A percentile compares a stretch with the other conserved stretches of the same genome.
These are phyloP conservation scores for Claviceps sp. DNA, from an alignment of 2,329 filamentous ascomycete genomes.

Conservation along the genomic window DNA sequence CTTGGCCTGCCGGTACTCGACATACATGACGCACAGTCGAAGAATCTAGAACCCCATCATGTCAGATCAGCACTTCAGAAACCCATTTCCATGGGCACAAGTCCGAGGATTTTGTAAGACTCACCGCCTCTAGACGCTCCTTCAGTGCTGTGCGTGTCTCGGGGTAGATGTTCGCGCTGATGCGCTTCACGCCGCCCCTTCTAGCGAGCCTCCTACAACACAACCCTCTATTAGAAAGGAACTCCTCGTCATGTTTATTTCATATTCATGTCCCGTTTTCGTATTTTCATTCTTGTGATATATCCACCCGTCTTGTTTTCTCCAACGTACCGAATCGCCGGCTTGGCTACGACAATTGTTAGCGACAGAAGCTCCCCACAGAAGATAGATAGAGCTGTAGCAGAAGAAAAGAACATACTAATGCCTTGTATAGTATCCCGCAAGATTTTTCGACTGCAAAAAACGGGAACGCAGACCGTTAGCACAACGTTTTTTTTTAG, in stretches of 20 bases:
- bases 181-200: slow-evolving; percentile 64
- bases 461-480: neutral
- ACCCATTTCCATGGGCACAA: neutral
- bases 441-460: slow-evolving; percentile 8
- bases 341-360: slow-evolving; percentile 1
- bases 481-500: neutral
- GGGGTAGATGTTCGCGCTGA: slow-evolving; percentile 50
- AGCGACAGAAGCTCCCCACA: neutral
- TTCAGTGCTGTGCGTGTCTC: slow-evolving; percentile 42
- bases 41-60: slow-evolving; percentile 31
- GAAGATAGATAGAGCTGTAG: no score
- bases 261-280: no score
- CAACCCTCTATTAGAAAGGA: no score
- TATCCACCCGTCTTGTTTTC: neutral
- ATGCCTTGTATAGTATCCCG: slow-evolving; percentile 8
- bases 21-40: slow-evolving; percentile 31
- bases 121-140: slow-evolving; percentile 32
- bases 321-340: slow-evolving; percentile 3
- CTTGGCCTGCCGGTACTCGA: slow-evolving; percentile 42
- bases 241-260: no score
- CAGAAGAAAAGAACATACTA: slow-evolving; percentile 3
- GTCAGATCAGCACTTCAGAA: neutral
- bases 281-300: no score
- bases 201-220: slow-evolving; percentile 43
- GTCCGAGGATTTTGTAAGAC: slow-evolving; percentile 1